Evolutionary conservation across 352 stramenopile genomes (phyloP).

Genomic region (Thalassiosira livingstoniorum): DNA sequence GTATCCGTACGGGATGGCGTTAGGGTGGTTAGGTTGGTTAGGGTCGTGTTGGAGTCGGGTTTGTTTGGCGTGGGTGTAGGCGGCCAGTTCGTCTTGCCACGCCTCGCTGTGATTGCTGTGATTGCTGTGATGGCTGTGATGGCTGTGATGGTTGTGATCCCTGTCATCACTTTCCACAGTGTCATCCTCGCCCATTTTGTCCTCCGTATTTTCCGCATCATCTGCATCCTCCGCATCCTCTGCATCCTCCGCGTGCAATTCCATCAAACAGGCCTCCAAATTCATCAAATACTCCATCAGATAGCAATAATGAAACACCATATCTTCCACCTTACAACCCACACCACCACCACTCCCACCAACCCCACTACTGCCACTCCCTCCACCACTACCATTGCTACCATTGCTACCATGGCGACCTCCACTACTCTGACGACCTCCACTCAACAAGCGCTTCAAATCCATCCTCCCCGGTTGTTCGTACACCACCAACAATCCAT

Average conservation of each 20-base stretch:
- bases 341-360: too few species aligned
- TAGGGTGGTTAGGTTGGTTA: too few species aligned
- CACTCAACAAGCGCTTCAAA: slow-evolving; percentile 67
- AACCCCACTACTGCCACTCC: too few species aligned
- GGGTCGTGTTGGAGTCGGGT: slow-evolving; percentile 38
- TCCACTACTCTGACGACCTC: too few species aligned
- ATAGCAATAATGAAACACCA: slow-evolving; percentile 77
- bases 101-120: too few species aligned
- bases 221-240: too few species aligned
- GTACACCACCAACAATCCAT: slow-evolving; percentile 66
- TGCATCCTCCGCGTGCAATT: slow-evolving; percentile 44
- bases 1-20: slow-evolving; percentile 59
- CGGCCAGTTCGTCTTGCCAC: slow-evolving; percentile 49
- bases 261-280: slow-evolving; percentile 45
- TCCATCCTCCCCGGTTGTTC: slow-evolving; percentile 75
- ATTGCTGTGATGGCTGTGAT: too few species aligned
- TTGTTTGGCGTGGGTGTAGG: slow-evolving; percentile 34
- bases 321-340: slow-evolving; percentile 66
- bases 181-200: too few species aligned
- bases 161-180: slow-evolving; percentile 15
- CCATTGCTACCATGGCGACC: too few species aligned
- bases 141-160: too few species aligned
- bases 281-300: slow-evolving; percentile 77
- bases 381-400: too few species aligned
- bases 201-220: too few species aligned